Evolutionary conservation across 768 basidiomycete genomes (phyloP).

Genomic region (Termitomyces sp.): DNA sequence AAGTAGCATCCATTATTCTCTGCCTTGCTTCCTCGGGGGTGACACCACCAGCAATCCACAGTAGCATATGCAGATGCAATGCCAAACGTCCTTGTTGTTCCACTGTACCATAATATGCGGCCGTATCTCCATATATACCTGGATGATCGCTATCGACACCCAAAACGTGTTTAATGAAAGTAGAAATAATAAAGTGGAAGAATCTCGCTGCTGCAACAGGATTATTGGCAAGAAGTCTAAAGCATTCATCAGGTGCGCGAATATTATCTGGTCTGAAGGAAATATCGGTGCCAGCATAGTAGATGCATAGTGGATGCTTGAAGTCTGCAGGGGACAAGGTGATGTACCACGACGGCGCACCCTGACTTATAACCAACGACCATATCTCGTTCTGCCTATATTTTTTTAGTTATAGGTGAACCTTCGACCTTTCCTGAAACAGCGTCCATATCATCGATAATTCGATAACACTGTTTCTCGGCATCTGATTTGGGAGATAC

Average conservation of each 20-base stretch:
- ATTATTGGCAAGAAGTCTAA: conserved; percentile 1
- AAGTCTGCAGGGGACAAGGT: conserved; percentile 29
- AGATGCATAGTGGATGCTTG: conserved; percentile 28
- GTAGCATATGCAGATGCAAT: too few species aligned
- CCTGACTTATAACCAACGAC: conserved; percentile 15
- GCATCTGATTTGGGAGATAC: conserved; percentile 20
- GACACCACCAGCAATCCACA: too few species aligned
- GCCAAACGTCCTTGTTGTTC: too few species aligned
- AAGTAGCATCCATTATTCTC: background rate
- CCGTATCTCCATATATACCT: conserved; percentile 22
- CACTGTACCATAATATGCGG: too few species aligned
- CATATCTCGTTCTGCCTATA: too few species aligned
- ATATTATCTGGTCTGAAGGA: conserved; percentile 12
- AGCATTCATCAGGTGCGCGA: background rate
- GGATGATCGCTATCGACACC: conserved; percentile 14
- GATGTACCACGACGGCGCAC: conserved; percentile 31
- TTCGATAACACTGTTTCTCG: conserved; percentile 30
- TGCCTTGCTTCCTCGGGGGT: background rate
- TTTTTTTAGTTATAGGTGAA: too few species aligned
- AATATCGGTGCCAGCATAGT: conserved; percentile 23
- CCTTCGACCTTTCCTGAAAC: too few species aligned
- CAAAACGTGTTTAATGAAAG: conserved; percentile 23
- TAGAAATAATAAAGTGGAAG: conserved; percentile 25
- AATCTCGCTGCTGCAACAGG: conserved; percentile 30
- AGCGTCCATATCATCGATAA: too few species aligned